Evolutionary conservation across 371 early-diverging fungal genomes (phyloP).

Genomic region (Syncephalastrum racemosum): DNA sequence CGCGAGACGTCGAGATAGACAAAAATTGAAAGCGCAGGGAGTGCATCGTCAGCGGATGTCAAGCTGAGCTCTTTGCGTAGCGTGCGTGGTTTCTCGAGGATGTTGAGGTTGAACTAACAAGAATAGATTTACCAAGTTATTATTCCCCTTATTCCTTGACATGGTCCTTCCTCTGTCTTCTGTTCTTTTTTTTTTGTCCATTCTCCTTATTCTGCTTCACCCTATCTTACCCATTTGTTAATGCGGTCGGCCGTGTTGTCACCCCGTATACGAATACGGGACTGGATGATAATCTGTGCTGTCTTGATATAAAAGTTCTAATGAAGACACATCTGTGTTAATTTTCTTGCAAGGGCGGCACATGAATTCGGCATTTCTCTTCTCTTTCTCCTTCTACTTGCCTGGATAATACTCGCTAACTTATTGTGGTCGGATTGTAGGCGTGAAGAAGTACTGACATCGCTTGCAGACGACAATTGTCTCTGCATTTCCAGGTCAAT

Average conservation of each 20-base stretch:
- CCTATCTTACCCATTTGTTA: slow-evolving; percentile 15
- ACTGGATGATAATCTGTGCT: slow-evolving; percentile 61
- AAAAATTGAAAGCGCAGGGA: slow-evolving; percentile 71
- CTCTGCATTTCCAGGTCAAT: too few species aligned
- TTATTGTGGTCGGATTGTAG: too few species aligned
- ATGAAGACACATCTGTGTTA: background rate
- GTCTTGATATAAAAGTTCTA: slow-evolving; percentile 65
- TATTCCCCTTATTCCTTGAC: background rate
- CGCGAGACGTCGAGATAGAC: slow-evolving; percentile 70
- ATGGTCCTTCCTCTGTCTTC: background rate
- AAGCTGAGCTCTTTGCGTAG: slow-evolving; percentile 69
- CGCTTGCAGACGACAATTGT: too few species aligned
- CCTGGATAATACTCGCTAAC: too few species aligned
- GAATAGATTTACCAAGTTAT: background rate
- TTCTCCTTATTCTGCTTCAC: too few species aligned
- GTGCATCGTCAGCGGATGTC: slow-evolving; percentile 50
- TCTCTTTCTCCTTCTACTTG: too few species aligned
- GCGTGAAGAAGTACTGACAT: too few species aligned
- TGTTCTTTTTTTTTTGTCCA: too few species aligned
- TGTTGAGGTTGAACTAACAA: slow-evolving; percentile 74
- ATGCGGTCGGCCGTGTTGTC: slow-evolving; percentile 1
- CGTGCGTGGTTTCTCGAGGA: slow-evolving; percentile 65
- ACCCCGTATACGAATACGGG: slow-evolving; percentile 10
- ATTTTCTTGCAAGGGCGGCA: too few species aligned
- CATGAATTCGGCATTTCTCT: too few species aligned